These are phyloP conservation scores for Solanum phureja DNA, from an alignment of 257 asterid genomes.

Conservation along the genomic window DNA sequence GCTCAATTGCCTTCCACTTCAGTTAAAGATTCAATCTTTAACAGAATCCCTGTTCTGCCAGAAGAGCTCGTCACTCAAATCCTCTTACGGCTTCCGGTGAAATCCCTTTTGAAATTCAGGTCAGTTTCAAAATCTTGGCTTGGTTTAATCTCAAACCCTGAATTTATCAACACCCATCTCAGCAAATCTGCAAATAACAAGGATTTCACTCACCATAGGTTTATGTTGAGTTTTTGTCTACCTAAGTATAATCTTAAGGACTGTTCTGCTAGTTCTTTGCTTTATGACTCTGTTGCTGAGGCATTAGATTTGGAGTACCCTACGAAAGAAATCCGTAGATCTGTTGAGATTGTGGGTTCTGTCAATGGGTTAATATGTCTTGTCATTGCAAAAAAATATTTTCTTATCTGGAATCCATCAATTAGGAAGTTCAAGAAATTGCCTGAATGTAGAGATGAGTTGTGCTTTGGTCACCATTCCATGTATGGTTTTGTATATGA, in stretches of 20 bases:
- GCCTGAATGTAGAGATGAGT: not conserved
- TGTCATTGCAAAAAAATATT: not conserved
- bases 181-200: not conserved
- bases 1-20: not conserved
- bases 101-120: not conserved
- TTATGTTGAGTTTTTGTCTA: not conserved
- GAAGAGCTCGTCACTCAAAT: not conserved
- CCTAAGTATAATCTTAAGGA: not conserved
- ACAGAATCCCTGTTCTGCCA: not conserved
- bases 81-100: not conserved
- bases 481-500: not conserved
- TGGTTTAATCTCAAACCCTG: not conserved
- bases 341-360: not conserved
- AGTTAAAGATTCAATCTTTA: not conserved
- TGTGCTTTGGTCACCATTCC: not conserved
- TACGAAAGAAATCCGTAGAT: not conserved
- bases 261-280: not conserved
- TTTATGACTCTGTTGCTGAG: not conserved
- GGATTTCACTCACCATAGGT: not conserved
- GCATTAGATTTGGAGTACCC: not conserved
- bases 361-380: not conserved
- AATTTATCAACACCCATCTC: not conserved
- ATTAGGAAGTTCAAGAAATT: too few species aligned
- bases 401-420: not conserved
- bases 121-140: not conserved